Evolutionary conservation across 2,329 filamentous ascomycete genomes (phyloP), one percentile per base, ranked within the genome.

Genomic region (Rhexocercosporidium sp.): DNA sequence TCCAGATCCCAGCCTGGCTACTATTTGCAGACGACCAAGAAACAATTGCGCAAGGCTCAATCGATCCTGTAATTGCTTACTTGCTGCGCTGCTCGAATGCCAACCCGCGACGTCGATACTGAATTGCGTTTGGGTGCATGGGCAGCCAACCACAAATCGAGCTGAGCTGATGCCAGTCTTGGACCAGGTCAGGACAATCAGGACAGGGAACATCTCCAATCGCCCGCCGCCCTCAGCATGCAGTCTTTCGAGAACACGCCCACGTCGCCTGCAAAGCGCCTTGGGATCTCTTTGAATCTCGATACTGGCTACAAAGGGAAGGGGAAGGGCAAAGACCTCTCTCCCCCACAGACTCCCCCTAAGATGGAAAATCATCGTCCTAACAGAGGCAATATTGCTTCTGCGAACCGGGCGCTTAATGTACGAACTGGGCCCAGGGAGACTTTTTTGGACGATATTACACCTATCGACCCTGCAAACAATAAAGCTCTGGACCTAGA

Each of bases 381-480:
- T 14, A 65, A 31, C 27, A 74, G 64, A 66, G 65, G 59, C 66
- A 74, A 76, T 71, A 71, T 64, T 67, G 59, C 65, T 49, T 65
- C 65, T 66, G 69, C 71, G n/a, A 71, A 71, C 65, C 70, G 65
- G 71, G 74, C 74, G 75, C 75, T 74, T 70, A 75, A 72, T 54
- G 27, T 65, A 37, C 70, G 67, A 29, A 72, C 64, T 44, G 64
- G 69, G 31, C 66, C 71, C 16, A 71, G 75, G 51, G 73, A 77
- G 62, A 75, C 76, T 20, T 78, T 77, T 66, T 60, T 78, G 60
- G 77, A 78, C 66, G 77, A 78, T 59, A 74, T 74, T 44, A 78
- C 75, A n/a, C 76, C 75, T n/a, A 62, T 75, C 39, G 74, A 75
- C 66, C 72, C 71, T 53, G 66, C 67, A 47, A 73, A 70, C 18